Evolutionary conservation across 495 filamentous ascomycete genomes (phyloP).

Genomic region (Barbatosphaeria neglecta): DNA sequence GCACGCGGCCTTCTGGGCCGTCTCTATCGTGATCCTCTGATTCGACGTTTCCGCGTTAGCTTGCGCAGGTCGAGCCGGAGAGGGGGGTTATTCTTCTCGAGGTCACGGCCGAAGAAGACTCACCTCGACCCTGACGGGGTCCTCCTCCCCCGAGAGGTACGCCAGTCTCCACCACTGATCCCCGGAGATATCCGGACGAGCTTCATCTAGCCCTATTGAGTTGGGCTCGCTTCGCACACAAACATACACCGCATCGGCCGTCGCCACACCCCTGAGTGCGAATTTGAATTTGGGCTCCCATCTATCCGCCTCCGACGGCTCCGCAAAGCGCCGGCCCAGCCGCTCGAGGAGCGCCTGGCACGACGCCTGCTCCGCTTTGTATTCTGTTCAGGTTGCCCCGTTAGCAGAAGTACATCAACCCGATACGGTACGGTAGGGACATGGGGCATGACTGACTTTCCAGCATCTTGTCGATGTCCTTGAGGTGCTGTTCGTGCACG

Average conservation of each 20-base stretch:
- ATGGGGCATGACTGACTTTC: not conserved
- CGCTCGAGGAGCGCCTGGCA: constrained; percentile 7
- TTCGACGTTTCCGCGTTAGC: constrained; percentile 1
- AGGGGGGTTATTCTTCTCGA: too few species aligned
- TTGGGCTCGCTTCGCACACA: constrained; percentile 16
- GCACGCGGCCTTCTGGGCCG: constrained; percentile 21
- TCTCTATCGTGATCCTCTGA: constrained; percentile 18
- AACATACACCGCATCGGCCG: constrained; percentile 23
- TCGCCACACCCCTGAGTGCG: constrained; percentile 27
- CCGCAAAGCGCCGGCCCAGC: constrained; percentile 20
- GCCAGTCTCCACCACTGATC: constrained; percentile 36
- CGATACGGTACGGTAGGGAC: not conserved
- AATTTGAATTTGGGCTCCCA: constrained; percentile 28
- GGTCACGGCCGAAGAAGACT: too few species aligned
- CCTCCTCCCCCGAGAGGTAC: constrained; percentile 11
- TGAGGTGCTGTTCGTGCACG: constrained; percentile 4
- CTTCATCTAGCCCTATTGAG: constrained; percentile 8
- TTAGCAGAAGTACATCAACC: not conserved
- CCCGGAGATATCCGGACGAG: not conserved
- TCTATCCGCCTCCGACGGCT: constrained; percentile 16
- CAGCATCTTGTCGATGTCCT: constrained; percentile 6
- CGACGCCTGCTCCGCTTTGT: constrained; percentile 2
- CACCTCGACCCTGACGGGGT: constrained; percentile 24
- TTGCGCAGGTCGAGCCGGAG: not conserved
- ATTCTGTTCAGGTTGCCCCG: not conserved